These are phyloP conservation scores for Bacidia gigantensis DNA, from an alignment of 495 filamentous ascomycete genomes.

Conservation along the genomic window DNA sequence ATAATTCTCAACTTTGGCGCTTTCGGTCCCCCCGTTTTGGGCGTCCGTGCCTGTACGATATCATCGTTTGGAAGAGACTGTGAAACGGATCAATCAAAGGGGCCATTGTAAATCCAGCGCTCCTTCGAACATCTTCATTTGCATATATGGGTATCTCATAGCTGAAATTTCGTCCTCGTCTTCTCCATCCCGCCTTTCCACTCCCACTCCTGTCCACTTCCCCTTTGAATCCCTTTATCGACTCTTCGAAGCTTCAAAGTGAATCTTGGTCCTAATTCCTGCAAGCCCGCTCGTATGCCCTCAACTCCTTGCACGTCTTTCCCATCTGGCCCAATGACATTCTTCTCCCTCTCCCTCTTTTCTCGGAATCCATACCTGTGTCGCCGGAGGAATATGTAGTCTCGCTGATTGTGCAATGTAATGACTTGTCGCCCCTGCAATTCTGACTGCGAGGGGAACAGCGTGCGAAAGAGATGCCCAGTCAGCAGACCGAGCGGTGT, in stretches of 20 bases:
- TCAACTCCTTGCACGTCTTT: constrained; percentile 72
- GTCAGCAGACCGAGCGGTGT: constrained; percentile 86
- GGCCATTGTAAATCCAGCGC: not conserved
- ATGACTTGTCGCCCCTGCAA: constrained; percentile 74
- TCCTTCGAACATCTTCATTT: not conserved
- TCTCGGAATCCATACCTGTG: constrained; percentile 91
- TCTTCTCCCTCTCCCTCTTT: constrained; percentile 71
- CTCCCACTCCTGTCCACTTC: constrained; percentile 79
- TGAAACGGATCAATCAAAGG: not conserved
- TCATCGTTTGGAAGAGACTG: not conserved
- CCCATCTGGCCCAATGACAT: constrained; percentile 71
- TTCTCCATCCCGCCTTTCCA: constrained; percentile 95
- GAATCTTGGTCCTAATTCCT: constrained; percentile 43
- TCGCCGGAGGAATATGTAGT: constrained; percentile 85
- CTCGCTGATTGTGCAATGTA: constrained; percentile 86
- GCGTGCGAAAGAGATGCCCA: constrained; percentile 65
- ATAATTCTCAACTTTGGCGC: not conserved
- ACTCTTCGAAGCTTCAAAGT: constrained; percentile 82
- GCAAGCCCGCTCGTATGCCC: constrained; percentile 56
- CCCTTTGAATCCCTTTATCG: constrained; percentile 74
- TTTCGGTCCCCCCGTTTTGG: not conserved
- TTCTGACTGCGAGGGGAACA: constrained; percentile 77
- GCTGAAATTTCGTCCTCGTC: constrained; percentile 77
- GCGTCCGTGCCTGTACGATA: not conserved
- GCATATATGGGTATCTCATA: constrained; percentile 32